Percentiles rank a stretch among this genome's conserved stretches.
Conservation (phyloP, 441 rosid genomes). For the Croton laevigatus region DNA sequence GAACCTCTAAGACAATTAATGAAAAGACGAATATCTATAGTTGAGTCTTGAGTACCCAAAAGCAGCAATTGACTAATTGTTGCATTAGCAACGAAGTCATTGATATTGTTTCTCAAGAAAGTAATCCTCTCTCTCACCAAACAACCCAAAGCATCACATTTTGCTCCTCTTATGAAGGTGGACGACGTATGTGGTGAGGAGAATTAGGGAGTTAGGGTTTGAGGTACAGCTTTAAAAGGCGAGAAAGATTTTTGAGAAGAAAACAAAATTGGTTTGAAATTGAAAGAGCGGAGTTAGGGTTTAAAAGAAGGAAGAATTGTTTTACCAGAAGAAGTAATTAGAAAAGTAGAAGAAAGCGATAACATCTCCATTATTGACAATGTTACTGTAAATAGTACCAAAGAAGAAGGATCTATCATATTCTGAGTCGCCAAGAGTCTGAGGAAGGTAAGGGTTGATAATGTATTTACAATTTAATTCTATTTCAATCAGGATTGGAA, state of each 20-base stretch:
- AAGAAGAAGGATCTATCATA: too few relatives aligned
- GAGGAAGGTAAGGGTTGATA: too few relatives aligned
- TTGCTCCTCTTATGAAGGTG: slow-evolving; percentile 65
- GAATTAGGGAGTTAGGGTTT: slow-evolving; percentile 29
- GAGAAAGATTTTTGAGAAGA: slow-evolving; percentile 25
- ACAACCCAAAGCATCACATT: slow-evolving; percentile 77
- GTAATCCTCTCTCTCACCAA: slow-evolving; percentile 82
- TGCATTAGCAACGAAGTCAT: slow-evolving; percentile 87
- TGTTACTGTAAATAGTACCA: background rate
- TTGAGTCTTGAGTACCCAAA: slow-evolving; percentile 86
- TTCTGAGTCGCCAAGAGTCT: too few relatives aligned
- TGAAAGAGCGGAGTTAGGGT: slow-evolving; percentile 13
- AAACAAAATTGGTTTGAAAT: slow-evolving; percentile 21
- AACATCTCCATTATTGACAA: slow-evolving; percentile 48
- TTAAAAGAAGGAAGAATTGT: slow-evolving; percentile 22
- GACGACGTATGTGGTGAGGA: slow-evolving; percentile 50
- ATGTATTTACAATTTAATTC: too few relatives aligned
- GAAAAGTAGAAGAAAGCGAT: slow-evolving; percentile 45
- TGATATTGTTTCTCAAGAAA: slow-evolving; percentile 67
- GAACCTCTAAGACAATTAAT: slow-evolving; percentile 88
- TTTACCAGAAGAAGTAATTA: slow-evolving; percentile 26
- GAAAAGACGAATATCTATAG: slow-evolving; percentile 84
- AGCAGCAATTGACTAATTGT: slow-evolving; percentile 79
- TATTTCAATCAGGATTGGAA: too few relatives aligned
- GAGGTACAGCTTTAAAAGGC: slow-evolving; percentile 31